Conservation (phyloP, 176 grass and related monocot genomes). For the Eremochloa ophiuroides region DNA sequence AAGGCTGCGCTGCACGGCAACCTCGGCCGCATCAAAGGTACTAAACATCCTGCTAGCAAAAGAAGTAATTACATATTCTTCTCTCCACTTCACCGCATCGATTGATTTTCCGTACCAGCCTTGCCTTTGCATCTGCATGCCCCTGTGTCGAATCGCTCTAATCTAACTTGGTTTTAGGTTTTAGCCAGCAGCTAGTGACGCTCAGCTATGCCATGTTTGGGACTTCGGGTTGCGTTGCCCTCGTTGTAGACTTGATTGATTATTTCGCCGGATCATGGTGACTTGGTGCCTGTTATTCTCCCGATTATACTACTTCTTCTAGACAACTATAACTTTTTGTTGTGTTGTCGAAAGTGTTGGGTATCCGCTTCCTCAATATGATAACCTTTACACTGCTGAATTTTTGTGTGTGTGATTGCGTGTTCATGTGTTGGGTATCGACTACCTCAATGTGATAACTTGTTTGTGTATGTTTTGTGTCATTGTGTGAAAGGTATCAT, state of each 20-base stretch:
- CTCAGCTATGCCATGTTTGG: neutral
- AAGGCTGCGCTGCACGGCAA: conserved; percentile 12
- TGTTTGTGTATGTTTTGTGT: neutral
- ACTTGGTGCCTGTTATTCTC: neutral
- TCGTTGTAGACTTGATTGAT: neutral
- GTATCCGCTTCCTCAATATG: no score
- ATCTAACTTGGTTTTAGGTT: neutral
- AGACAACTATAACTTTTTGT: neutral
- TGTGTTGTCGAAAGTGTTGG: neutral
- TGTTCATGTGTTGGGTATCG: neutral
- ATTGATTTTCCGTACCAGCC: neutral
- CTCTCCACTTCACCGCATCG: neutral
- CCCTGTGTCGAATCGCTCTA: neutral
- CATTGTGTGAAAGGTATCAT: neutral
- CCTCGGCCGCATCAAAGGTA: conserved; percentile 25
- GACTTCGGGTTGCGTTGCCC: no score
- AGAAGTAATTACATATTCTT: neutral
- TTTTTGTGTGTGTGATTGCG: neutral
- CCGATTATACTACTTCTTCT: neutral
- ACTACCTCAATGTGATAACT: neutral
- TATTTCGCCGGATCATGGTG: neutral
- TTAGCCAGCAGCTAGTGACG: neutral
- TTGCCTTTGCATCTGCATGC: neutral
- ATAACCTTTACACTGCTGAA: neutral
- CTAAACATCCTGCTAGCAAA: neutral